Percentiles rank a stretch among this genome's conserved stretches.
These are phyloP conservation scores for Suhomyces kilbournensis DNA, from an alignment of 805 yeast species.

Conservation along the genomic window DNA sequence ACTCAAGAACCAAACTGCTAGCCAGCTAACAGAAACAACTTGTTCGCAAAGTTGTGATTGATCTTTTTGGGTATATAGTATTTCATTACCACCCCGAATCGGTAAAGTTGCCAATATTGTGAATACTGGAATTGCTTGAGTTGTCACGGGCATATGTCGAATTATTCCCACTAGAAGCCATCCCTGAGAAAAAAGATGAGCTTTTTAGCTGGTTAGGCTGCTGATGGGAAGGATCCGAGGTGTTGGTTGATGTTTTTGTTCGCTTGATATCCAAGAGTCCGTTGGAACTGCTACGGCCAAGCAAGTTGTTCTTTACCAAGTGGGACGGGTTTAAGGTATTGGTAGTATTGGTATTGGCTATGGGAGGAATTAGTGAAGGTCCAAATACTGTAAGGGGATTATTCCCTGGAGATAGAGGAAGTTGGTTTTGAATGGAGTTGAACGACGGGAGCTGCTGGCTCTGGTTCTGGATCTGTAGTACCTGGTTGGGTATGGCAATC, in stretches of 20 bases:
- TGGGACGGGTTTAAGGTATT: slow-evolving; percentile 27
- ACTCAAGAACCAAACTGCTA: not conserved
- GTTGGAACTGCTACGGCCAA: slow-evolving; percentile 1
- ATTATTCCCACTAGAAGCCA: not conserved
- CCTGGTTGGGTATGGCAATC: slow-evolving; percentile 15
- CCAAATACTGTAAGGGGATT: slow-evolving; percentile 6
- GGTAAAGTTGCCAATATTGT: slow-evolving; percentile 10
- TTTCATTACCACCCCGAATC: slow-evolving; percentile 12
- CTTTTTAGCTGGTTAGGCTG: not conserved
- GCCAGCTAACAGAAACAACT: slow-evolving; percentile 1
- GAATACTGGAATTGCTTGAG: slow-evolving; percentile 2
- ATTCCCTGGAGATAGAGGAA: slow-evolving; percentile 26
- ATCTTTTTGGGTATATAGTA: too few relatives aligned
- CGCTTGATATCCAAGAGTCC: slow-evolving; percentile 2
- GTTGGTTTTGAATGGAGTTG: slow-evolving; percentile 32
- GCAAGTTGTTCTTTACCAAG: slow-evolving; percentile 8
- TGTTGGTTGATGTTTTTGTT: not conserved
- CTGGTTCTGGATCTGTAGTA: slow-evolving; percentile 25
- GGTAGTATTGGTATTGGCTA: slow-evolving; percentile 3
- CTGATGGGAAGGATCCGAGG: not conserved
- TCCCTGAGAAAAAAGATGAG: slow-evolving; percentile 2
- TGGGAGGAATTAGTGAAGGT: slow-evolving; percentile 13
- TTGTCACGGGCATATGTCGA: not conserved
- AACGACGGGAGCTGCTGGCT: slow-evolving; percentile 35
- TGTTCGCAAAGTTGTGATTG: too few relatives aligned